These are phyloP conservation scores for Talaromyces sp. DNA, from an alignment of 2,329 filamentous ascomycete genomes.

Conservation along the genomic window DNA sequence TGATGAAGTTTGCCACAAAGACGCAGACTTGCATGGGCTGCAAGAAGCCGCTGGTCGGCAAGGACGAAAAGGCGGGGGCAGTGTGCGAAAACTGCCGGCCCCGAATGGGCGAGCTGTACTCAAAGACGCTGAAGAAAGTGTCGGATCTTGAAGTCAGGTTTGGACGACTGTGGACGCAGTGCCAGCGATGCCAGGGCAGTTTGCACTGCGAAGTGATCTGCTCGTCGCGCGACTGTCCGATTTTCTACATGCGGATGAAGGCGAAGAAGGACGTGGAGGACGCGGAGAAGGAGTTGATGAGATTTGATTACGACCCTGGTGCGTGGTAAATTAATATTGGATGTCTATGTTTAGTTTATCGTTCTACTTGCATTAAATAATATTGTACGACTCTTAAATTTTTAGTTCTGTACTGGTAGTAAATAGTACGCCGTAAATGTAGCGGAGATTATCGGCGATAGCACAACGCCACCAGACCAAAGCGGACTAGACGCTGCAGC, in stretches of 20 bases:
- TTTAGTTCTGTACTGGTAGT: background rate
- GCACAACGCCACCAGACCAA: background rate
- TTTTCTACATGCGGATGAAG: slow-evolving; percentile 99
- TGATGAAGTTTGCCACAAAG: slow-evolving; percentile 99
- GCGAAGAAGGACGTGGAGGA: slow-evolving; percentile 98
- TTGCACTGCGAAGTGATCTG: slow-evolving; percentile 99
- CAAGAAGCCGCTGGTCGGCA: slow-evolving; percentile 85
- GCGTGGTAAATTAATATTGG: slow-evolving; percentile 48
- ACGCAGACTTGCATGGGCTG: slow-evolving; percentile 98
- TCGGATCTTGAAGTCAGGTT: slow-evolving; percentile 92
- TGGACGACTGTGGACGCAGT: slow-evolving; percentile 92
- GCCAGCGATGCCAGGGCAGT: slow-evolving; percentile 93
- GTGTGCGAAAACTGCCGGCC: slow-evolving; percentile 83
- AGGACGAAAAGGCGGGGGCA: slow-evolving; percentile 75
- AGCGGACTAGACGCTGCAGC: background rate
- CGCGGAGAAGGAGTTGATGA: slow-evolving; percentile 77
- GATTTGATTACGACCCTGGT: slow-evolving; percentile 83
- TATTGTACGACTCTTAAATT: background rate
- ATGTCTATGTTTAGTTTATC: background rate
- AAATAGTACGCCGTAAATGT: no score
- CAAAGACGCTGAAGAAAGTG: slow-evolving; percentile 80
- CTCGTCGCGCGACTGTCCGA: slow-evolving; percentile 91
- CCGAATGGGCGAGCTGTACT: slow-evolving; percentile 86
- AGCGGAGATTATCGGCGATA: background rate
- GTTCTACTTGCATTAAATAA: background rate